A percentile compares a stretch with the other conserved stretches of the same genome.
These are phyloP conservation scores for Reutealis trisperma DNA, from an alignment of 345 rosid genomes.

Conservation along the genomic window DNA sequence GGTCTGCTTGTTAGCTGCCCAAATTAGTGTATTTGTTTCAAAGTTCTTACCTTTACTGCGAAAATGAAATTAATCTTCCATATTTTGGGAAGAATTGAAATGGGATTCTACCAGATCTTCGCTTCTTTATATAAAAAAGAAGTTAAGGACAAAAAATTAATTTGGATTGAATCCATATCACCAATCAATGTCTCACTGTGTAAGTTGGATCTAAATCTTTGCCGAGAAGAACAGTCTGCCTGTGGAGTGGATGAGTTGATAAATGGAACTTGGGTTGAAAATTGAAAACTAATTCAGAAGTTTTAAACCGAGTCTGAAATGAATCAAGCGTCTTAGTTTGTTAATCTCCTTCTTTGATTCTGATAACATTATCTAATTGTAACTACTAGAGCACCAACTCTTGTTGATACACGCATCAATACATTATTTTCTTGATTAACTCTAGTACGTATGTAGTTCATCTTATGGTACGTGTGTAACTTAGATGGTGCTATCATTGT, in stretches of 20 bases:
- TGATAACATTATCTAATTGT: background rate
- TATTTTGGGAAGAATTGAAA: background rate
- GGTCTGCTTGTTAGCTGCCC: constrained; percentile 2
- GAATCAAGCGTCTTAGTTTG: background rate
- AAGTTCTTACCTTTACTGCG: constrained; percentile 1
- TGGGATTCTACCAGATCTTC: constrained; percentile 13
- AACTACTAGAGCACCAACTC: background rate
- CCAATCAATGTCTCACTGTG: background rate
- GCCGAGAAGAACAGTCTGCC: too few species aligned
- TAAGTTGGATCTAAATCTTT: background rate
- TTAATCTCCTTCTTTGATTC: background rate
- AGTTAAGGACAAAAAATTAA: background rate
- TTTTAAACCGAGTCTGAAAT: background rate
- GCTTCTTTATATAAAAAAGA: background rate
- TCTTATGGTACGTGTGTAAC: too few species aligned
- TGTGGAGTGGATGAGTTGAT: too few species aligned
- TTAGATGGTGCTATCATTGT: background rate
- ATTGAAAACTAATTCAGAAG: too few species aligned
- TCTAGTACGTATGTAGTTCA: too few species aligned
- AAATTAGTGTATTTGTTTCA: background rate
- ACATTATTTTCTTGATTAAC: too few species aligned
- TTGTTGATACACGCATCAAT: background rate
- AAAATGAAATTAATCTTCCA: background rate
- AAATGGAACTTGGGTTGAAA: too few species aligned
- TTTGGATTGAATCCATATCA: background rate